Conservation (phyloP, 306 rosid species). For the Argentina anserina region DNA sequence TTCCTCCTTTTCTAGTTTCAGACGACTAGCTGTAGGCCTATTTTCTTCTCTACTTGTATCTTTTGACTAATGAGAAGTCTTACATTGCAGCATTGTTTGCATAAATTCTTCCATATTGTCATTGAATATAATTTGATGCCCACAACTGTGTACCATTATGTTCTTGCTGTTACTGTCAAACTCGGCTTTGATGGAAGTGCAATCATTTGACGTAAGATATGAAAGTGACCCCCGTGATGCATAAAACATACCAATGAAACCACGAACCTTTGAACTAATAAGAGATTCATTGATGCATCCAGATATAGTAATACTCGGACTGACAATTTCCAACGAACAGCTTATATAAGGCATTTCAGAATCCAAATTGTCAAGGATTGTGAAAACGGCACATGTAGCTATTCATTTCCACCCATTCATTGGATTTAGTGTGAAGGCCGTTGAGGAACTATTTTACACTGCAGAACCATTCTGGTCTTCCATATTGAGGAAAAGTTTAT, state of each 20-base stretch:
- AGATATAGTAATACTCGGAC: no score
- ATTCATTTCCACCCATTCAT: neutral
- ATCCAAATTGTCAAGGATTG: neutral
- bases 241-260: neutral
- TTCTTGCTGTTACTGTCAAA: neutral
- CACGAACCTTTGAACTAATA: neutral
- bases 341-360: neutral
- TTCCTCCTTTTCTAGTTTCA: no score
- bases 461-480: neutral
- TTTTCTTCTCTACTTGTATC: no score
- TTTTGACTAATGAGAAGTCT: no score
- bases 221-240: neutral
- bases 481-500: neutral
- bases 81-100: neutral
- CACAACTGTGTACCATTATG: neutral
- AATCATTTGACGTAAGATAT: neutral
- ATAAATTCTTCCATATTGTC: neutral
- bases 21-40: no score
- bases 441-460: neutral
- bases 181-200: neutral
- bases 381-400: neutral
- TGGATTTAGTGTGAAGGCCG: neutral
- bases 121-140: neutral
- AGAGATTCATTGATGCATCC: neutral
- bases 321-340: fast-evolving